phyloP scores from a whole-genome alignment of 2,329 filamentous ascomycete species.

The Fusarium sp. region DNA sequence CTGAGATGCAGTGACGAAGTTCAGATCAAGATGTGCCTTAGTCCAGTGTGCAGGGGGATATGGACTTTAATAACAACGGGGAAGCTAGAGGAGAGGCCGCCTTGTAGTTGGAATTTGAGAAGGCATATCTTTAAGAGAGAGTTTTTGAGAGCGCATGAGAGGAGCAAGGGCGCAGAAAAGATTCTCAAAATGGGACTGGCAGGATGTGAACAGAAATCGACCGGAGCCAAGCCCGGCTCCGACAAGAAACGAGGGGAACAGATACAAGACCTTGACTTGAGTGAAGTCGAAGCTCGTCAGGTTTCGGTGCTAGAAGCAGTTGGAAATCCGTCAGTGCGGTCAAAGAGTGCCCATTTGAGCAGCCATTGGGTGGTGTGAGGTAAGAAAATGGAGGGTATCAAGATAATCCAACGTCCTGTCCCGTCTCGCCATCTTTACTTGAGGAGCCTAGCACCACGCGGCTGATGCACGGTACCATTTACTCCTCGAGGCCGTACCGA shows the following conservation, averaged over 20 bases:
- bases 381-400: constrained; percentile 39
- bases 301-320: constrained; percentile 31
- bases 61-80: constrained; percentile 26
- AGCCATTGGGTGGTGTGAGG: constrained; percentile 30
- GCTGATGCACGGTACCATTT: constrained; percentile 23
- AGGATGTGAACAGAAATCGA: constrained; percentile 43
- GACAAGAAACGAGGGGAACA: constrained; percentile 41
- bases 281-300: constrained; percentile 31
- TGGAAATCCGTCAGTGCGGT: constrained; percentile 33
- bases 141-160: constrained; percentile 38
- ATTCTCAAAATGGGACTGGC: constrained; percentile 43
- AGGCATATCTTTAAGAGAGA: constrained; percentile 38
- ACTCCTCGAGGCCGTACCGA: constrained; percentile 14
- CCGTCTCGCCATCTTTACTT: constrained; percentile 21
- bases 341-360: constrained; percentile 13
- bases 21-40: constrained; percentile 19
- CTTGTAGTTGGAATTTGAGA: constrained; percentile 30
- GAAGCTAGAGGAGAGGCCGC: constrained; percentile 33
- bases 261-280: constrained; percentile 36
- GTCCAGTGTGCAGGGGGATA: constrained; percentile 16
- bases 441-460: constrained; percentile 32
- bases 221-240: constrained; percentile 45
- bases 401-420: constrained; percentile 30
- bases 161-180: constrained; percentile 41
- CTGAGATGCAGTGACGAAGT: constrained; percentile 14